A percentile compares a stretch with the other conserved stretches of the same genome.
These are phyloP conservation scores for Termitomyces sp. DNA, from an alignment of 768 basidiomycete genomes.

Conservation along the genomic window DNA sequence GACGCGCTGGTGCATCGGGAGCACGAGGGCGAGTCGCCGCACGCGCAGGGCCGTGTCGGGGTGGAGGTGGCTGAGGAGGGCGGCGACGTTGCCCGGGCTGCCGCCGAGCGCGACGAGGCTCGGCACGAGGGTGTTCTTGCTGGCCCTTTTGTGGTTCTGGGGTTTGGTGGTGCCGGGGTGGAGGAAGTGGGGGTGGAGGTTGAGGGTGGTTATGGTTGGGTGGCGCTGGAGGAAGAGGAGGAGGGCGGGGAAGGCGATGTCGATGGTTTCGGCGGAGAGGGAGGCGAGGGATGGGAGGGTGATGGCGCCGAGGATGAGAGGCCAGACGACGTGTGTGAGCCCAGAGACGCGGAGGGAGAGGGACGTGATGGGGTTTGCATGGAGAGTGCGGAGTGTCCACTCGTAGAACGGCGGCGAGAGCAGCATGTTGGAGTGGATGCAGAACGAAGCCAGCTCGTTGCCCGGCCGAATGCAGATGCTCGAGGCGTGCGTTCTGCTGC, in stretches of 20 bases:
- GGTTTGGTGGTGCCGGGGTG: neutral
- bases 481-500: neutral
- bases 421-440: slow-evolving; percentile 16
- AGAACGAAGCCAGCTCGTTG: slow-evolving; percentile 12
- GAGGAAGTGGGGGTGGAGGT: slow-evolving; percentile 15
- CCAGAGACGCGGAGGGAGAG: slow-evolving; percentile 18
- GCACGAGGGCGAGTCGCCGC: slow-evolving; percentile 11
- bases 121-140: slow-evolving; percentile 11
- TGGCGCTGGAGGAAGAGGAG: slow-evolving; percentile 23
- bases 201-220: slow-evolving; percentile 16
- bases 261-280: slow-evolving; percentile 13
- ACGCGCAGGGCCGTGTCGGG: slow-evolving; percentile 8
- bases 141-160: neutral
- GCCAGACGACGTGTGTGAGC: slow-evolving; percentile 13
- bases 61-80: slow-evolving; percentile 13
- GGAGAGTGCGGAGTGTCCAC: slow-evolving; percentile 19
- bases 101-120: slow-evolving; percentile 17
- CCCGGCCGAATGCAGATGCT: neutral
- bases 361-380: slow-evolving; percentile 13
- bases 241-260: slow-evolving; percentile 18
- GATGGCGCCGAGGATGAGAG: slow-evolving; percentile 13
- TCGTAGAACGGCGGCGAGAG: slow-evolving; percentile 18
- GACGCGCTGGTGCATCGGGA: slow-evolving; percentile 18
- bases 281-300: slow-evolving; percentile 17
- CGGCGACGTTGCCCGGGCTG: slow-evolving; percentile 12